A percentile compares a stretch with the other conserved stretches of the same genome.
Conservation (phyloP, 2,329 filamentous ascomycete species). For the Akanthomyces muscarius region DNA sequence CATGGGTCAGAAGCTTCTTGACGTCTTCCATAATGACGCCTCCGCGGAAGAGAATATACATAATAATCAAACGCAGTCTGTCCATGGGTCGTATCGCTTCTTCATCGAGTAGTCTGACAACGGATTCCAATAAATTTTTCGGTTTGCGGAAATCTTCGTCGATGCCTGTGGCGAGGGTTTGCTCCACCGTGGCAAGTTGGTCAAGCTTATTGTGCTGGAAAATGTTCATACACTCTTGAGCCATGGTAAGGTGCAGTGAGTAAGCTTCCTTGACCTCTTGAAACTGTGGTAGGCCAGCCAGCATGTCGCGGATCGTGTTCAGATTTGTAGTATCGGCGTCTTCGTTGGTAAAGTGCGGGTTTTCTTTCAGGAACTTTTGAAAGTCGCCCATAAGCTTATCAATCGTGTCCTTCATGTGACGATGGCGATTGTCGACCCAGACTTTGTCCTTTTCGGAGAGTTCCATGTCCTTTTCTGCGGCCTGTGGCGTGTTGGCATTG, state of each 20-base stretch:
- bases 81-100: constrained; percentile 68
- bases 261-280: constrained; percentile 95
- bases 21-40: constrained; percentile 83
- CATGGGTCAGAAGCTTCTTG: constrained; percentile 77
- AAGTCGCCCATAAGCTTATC: constrained; percentile 92
- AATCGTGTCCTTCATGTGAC: constrained; percentile 97
- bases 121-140: constrained; percentile 80
- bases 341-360: constrained; percentile 84
- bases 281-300: constrained; percentile 90
- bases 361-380: constrained; percentile 82
- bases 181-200: constrained; percentile 84
- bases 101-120: constrained; percentile 86
- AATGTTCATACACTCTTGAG: constrained; percentile 91
- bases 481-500: constrained; percentile 66
- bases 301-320: constrained; percentile 94
- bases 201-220: constrained; percentile 82
- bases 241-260: constrained; percentile 92
- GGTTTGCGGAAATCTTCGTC: constrained; percentile 91
- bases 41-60: constrained; percentile 82
- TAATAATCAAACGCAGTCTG: constrained; percentile 75
- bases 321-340: constrained; percentile 68
- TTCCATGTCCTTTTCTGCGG: constrained; percentile 85
- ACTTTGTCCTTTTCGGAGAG: constrained; percentile 87
- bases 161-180: constrained; percentile 84
- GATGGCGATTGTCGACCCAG: constrained; percentile 91